phyloP scores from a whole-genome alignment of 2,329 filamentous ascomycete species.

The Calycina marina region DNA sequence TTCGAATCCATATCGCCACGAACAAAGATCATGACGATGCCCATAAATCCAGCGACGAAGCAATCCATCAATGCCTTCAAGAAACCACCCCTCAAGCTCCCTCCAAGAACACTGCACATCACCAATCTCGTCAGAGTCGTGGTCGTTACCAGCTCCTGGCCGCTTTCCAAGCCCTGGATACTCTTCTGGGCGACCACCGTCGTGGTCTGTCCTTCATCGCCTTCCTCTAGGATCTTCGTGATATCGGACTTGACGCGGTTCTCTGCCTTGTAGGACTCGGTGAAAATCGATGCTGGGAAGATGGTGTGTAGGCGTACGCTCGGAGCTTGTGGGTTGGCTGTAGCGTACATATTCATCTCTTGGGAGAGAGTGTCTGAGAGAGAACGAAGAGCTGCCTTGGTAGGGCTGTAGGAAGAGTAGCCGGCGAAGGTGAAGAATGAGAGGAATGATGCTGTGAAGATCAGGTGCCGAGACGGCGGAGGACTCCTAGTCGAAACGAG shows the following conservation, averaged over 20 bases:
- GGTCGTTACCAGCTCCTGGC: slow-evolving; percentile 69
- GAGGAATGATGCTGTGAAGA: slow-evolving; percentile 70
- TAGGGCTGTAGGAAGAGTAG: slow-evolving; percentile 70
- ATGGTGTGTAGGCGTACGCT: slow-evolving; percentile 70
- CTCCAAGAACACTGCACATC: slow-evolving; percentile 59
- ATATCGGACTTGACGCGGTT: slow-evolving; percentile 66
- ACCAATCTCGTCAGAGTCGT: no score
- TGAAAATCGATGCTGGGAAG: slow-evolving; percentile 70
- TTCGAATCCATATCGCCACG: slow-evolving; percentile 40
- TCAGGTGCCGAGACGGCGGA: slow-evolving; percentile 74
- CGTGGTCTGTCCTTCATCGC: slow-evolving; percentile 62
- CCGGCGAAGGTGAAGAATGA: slow-evolving; percentile 68
- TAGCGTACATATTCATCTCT: slow-evolving; percentile 77
- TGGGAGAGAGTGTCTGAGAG: slow-evolving; percentile 73
- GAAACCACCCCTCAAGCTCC: slow-evolving; percentile 40
- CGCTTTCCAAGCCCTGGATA: slow-evolving; percentile 63
- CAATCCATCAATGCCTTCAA: slow-evolving; percentile 41
- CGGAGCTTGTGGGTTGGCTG: no score
- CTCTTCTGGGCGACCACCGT: slow-evolving; percentile 59
- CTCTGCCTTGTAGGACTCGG: slow-evolving; percentile 61
- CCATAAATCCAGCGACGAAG: slow-evolving; percentile 43
- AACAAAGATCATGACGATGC: slow-evolving; percentile 43
- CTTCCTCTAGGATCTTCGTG: slow-evolving; percentile 64
- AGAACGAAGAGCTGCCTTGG: slow-evolving; percentile 72
- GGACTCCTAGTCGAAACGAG: no score